Evolutionary conservation across 2,329 filamentous ascomycete species (phyloP), one percentile per base, ranked within the genome.

Genomic region (Diaporthe amygdali): DNA sequence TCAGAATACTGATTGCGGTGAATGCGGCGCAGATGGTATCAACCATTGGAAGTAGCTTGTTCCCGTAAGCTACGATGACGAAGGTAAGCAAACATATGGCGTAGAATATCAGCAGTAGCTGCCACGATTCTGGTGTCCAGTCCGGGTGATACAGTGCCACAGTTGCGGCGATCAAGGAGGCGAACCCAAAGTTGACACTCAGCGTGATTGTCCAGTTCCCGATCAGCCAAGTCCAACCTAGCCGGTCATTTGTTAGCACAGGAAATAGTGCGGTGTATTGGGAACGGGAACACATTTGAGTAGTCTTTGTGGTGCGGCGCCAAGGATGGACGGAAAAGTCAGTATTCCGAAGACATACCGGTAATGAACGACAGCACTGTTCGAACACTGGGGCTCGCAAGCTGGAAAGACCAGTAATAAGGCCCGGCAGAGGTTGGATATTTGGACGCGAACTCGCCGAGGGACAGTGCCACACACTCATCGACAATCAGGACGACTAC

Each of bases 81-180:
- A 91, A 85, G 0, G 88, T 87, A 15, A 86, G 73, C 4, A 91
- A 73, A 73, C 87, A 90, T 49, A 91, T 81, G 14, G 85, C 88
- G 76, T 89, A 91, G 80, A 91, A 91, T 49, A 91, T 88, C 17
- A 92, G 81, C 5, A 91, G 81, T 0, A 91, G 81, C 75, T 92
- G 88, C 88, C 88, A 92, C 52, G 79, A 76, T 44, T 81, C 83
- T n/a, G 87, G 81, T 0, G 77, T 81, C 77, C 86, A 89, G 70
- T 86, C 83, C 0, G 87, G 86, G 67, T 88, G 84, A 74, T 86
- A 90, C 74, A 91, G 85, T 3, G 85, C 83, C 5, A 88, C 78
- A 0, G 84, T 84, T 0, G 85, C 87, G 3, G 85, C 84, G 41
- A 90, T 80, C 56, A 91, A 76, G 1, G 84, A 87, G 1, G 88